Percentiles rank a stretch among this genome's conserved stretches.
phyloP scores from a whole-genome alignment of 169 alveolate species.

The Eimeria tenella region DNA sequence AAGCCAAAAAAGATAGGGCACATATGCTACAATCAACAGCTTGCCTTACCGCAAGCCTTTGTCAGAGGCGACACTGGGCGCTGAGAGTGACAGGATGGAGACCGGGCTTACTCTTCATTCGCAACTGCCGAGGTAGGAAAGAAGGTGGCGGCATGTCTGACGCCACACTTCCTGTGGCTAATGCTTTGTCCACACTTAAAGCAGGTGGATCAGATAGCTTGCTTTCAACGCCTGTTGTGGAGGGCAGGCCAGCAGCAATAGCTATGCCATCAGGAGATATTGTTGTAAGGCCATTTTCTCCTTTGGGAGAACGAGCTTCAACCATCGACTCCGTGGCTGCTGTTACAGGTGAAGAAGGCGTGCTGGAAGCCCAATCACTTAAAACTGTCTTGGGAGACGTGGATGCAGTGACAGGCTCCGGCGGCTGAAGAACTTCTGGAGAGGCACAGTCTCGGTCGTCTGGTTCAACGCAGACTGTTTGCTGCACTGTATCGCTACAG shows the following conservation, averaged over 20 bases:
- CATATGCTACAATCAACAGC: background rate
- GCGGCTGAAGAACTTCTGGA: background rate
- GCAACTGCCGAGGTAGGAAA: conserved; percentile 63
- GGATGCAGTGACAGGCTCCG: background rate
- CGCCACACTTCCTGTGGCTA: background rate
- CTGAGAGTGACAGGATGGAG: background rate
- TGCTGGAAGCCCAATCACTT: background rate
- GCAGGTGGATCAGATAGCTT: background rate
- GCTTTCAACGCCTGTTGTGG: background rate
- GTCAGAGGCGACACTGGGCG: background rate
- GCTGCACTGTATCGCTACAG: background rate
- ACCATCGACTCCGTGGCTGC: background rate
- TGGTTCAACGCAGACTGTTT: conserved; percentile 8
- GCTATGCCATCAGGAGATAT: background rate
- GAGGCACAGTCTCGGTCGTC: background rate
- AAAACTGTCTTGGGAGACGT: background rate
- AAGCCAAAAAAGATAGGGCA: background rate
- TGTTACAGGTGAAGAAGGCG: background rate
- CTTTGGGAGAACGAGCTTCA: background rate
- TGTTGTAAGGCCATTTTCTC: background rate
- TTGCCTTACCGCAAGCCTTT: background rate
- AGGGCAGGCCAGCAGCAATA: conserved; percentile 32
- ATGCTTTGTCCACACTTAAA: background rate
- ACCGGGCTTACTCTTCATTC: conserved; percentile 30
- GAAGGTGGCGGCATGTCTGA: conserved; percentile 73